Evolutionary conservation across 2,329 filamentous ascomycete species (phyloP).

Genomic region (Lecanicillium sp.): DNA sequence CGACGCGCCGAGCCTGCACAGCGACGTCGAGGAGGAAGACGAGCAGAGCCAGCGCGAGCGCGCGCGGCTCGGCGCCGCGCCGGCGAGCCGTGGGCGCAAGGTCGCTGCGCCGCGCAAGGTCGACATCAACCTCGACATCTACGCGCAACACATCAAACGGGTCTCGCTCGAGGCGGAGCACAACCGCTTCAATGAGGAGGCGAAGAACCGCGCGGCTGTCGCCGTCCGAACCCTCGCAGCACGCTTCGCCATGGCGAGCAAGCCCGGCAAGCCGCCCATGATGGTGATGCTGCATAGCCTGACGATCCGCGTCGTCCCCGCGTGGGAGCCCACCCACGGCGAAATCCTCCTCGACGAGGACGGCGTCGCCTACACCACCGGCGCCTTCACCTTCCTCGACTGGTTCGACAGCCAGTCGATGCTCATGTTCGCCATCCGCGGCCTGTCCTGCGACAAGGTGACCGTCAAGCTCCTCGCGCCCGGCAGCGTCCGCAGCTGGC

Average conservation of each 20-base stretch:
- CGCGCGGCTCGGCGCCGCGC: background rate
- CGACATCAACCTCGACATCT: conserved; percentile 29
- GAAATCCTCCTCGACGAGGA: too few species aligned
- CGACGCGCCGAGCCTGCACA: conserved; percentile 16
- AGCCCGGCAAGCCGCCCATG: conserved; percentile 16
- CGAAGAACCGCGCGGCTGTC: conserved; percentile 26
- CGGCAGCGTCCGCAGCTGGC: background rate
- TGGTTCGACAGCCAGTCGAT: conserved; percentile 28
- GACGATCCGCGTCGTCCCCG: conserved; percentile 35
- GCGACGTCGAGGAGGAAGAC: conserved; percentile 16
- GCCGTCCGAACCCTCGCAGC: conserved; percentile 33
- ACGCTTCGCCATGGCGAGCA: conserved; percentile 9
- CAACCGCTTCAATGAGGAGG: conserved; percentile 28
- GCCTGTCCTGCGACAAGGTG: conserved; percentile 31
- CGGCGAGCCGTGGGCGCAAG: background rate
- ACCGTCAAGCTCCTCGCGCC: conserved; percentile 28
- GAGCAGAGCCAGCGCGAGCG: background rate
- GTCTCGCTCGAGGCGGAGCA: conserved; percentile 38
- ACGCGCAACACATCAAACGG: conserved; percentile 34
- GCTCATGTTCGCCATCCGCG: conserved; percentile 26
- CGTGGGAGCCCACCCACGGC: conserved; percentile 2
- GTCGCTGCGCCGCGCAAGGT: background rate
- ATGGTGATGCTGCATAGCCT: conserved; percentile 32
- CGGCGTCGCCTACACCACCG: conserved; percentile 9
- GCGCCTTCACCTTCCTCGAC: conserved; percentile 29